Evolutionary conservation across 169 alveolate species (phyloP), one percentile per base, ranked within the genome.

Genomic region (Eimeria sp.): DNA sequence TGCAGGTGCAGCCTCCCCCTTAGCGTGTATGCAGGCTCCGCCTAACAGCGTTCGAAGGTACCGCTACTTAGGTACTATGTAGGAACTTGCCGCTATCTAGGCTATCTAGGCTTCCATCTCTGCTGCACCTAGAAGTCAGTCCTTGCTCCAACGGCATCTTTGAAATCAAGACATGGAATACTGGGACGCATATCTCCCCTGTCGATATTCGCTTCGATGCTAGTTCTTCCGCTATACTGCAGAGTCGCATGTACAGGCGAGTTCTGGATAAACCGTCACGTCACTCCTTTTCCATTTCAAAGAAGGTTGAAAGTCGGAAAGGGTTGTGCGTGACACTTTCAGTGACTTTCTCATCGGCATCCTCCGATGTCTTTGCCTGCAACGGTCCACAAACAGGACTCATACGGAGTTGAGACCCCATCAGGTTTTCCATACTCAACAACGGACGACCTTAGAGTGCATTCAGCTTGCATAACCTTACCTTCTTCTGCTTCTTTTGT

Each of bases 261-360:
- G 18, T 25, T 27, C 16, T 77, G 64, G 72, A 56, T 54, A 54
- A 37, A 25, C 54, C 52, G 16, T 54, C 52, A n/a, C 54, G 72
- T 82, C 71, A 85, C 40, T 85, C 91, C 78, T 85, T 85, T 62
- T 85, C 91, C 91, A 85, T 85, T 49, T 49, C 91, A 30, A 85
- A 85, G 62, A 85, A 85, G 43, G 91, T 85, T 14, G 91, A 85
- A 60, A 85, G 91, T 43, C 91, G 91, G 78, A 85, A 85, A 6
- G 91, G 91, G 68, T 85, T 85, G 62, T 85, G 58, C 43, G 91
- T 85, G 60, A 85, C 91, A 40, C 91, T 85, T 85, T 60, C 60
- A 85, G 91, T 30, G 60, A 82, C 40, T 30, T 37, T 85, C 40
- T 62, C 80, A 10, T 85, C 91, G 60, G 91, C 27, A 62, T 40